Percentiles rank a stretch among this genome's conserved stretches.
Conservation (phyloP, 1,284 basidiomycete species). For the Cystobasidium pallidum region DNA sequence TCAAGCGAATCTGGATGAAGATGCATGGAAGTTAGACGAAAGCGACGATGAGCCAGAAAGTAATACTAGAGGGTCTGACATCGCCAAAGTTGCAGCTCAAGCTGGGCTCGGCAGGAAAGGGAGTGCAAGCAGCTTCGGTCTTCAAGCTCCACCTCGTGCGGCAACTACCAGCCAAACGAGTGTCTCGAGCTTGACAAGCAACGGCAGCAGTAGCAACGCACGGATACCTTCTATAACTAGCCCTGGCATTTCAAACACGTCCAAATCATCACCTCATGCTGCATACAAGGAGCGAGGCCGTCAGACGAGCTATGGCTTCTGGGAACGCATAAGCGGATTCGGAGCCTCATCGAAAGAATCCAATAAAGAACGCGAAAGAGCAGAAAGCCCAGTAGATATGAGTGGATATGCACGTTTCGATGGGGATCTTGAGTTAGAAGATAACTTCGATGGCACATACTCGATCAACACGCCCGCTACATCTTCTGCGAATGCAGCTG, state of each 20-base stretch:
- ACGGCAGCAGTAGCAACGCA: neutral
- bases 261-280: slow-evolving; percentile 8
- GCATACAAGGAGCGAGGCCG: slow-evolving; percentile 28
- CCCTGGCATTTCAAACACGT: neutral
- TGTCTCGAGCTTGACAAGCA: slow-evolving; percentile 20
- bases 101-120: slow-evolving; percentile 40
- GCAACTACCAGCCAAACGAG: slow-evolving; percentile 18
- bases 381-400: slow-evolving; percentile 23
- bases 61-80: slow-evolving; percentile 13
- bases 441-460: slow-evolving; percentile 42
- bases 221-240: slow-evolving; percentile 6
- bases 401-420: slow-evolving; percentile 40
- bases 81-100: slow-evolving; percentile 42
- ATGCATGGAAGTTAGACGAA: slow-evolving; percentile 43
- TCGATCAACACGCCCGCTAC: slow-evolving; percentile 28
- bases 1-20: slow-evolving; percentile 29
- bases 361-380: slow-evolving; percentile 34
- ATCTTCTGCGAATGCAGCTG: slow-evolving; percentile 2
- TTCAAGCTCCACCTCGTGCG: slow-evolving; percentile 15
- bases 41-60: slow-evolving; percentile 39
- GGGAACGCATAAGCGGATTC: slow-evolving; percentile 41
- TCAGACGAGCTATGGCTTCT: slow-evolving; percentile 41
- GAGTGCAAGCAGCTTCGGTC: slow-evolving; percentile 22
- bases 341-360: slow-evolving; percentile 15
- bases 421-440: slow-evolving; percentile 35